Base-by-base conservation (phyloP, 2,329 filamentous ascomycete genomes). In the Allantophomopsis lycopodina region DNA sequence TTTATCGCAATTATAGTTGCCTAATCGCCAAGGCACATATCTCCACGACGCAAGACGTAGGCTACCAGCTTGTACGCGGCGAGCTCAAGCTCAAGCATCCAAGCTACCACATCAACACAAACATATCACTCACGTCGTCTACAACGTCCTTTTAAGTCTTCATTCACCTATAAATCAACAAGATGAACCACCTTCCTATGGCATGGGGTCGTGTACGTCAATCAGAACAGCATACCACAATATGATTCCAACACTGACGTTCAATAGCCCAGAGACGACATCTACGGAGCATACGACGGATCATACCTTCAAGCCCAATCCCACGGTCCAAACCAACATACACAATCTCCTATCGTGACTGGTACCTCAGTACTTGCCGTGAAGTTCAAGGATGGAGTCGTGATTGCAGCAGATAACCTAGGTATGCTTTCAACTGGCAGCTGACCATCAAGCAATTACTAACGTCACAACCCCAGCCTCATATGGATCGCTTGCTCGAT, bases 381-480 rank as follows among this genome's bases (percentile, higher is more conserved):
- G 60, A 96, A 96, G 70, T 98, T 87, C 73, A 89, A 87, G 57
- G 85, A 88, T 51, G 91, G 91, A 56, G 87, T 98, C 47, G 88
- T 94, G 55, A 89, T 98, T 60, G 91, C 89, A 39, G 86, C 91
- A 54, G 91, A 98, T 64, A 98, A 96, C 68, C 68, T 98, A 48
- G 87, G 87, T 94, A 69, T 41, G 23, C 23, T 8, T 3, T 28
- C 23, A 8, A 28, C 23, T 28, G 8, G 23, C 23, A 28, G 23
- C 11, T 28, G 8, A 8, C 18, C 23, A 28, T 12, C 23, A 10
- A 28, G 8, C 23, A 12, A 28, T 28, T 28, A 28, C 23, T 28
- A 28, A 28, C 23, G 10, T 4, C 8, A 5, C 23, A 28, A 28
- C 3, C 8, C 38, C 55, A 94, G 91, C 91, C 51, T 98, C 91